These are phyloP conservation scores for Quercus engelmannii DNA, from an alignment of 306 rosid species.

Conservation along the genomic window DNA sequence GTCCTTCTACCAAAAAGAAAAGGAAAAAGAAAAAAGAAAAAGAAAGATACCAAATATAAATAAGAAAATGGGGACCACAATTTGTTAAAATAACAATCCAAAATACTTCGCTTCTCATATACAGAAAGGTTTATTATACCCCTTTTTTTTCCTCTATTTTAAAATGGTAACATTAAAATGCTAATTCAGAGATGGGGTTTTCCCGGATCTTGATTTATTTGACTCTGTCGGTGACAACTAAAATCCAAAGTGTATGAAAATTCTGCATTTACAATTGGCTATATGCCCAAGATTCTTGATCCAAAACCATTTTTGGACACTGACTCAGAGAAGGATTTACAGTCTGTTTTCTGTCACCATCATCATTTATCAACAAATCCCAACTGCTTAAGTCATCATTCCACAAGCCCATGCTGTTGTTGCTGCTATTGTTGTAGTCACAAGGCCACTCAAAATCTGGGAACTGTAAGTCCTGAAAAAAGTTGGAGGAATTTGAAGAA, in stretches of 20 bases:
- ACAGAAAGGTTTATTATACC: slow-evolving; percentile 10
- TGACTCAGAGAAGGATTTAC: slow-evolving; percentile 38
- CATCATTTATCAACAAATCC: slow-evolving; percentile 44
- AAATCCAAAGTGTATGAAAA: slow-evolving; percentile 21
- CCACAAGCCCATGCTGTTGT: slow-evolving; percentile 36
- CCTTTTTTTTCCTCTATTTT: not conserved
- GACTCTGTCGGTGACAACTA: slow-evolving; percentile 28
- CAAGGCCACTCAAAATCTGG: slow-evolving; percentile 59
- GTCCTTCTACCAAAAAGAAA: no score
- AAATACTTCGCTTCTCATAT: slow-evolving; percentile 16
- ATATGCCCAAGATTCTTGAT: slow-evolving; percentile 49
- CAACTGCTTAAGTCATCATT: slow-evolving; percentile 60
- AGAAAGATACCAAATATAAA: not conserved
- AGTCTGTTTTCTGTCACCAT: slow-evolving; percentile 32
- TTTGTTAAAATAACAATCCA: slow-evolving; percentile 1
- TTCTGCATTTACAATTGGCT: slow-evolving; percentile 31
- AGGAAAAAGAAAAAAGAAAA: not conserved
- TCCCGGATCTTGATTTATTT: slow-evolving; percentile 11
- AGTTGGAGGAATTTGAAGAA: slow-evolving; percentile 40
- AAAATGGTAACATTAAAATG: not conserved
- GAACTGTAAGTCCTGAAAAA: slow-evolving; percentile 49
- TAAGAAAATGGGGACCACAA: not conserved
- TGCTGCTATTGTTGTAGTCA: not conserved
- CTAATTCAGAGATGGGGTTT: slow-evolving; percentile 20
- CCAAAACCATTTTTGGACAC: slow-evolving; percentile 40